Evolutionary conservation across 2,329 filamentous ascomycete genomes (phyloP).

Genomic region (Cladosporium sp.): DNA sequence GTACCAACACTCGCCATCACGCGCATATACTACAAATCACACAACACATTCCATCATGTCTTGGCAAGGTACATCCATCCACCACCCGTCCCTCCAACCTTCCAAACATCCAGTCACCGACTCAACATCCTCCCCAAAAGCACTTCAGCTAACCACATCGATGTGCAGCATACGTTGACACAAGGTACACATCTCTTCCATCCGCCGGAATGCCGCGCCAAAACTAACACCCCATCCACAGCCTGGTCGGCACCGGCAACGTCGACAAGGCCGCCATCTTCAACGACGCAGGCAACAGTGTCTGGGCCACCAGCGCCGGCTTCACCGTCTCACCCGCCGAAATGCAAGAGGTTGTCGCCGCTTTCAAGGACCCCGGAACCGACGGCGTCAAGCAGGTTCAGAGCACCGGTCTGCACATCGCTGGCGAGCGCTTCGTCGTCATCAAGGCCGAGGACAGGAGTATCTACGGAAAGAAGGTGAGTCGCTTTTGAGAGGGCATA

Average conservation of each 20-base stretch:
- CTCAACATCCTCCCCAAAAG: conserved; percentile 1
- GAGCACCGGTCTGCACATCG: conserved; percentile 69
- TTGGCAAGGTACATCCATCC: conserved; percentile 61
- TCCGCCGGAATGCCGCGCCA: background rate
- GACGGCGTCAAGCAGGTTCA: conserved; percentile 62
- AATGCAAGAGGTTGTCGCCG: conserved; percentile 51
- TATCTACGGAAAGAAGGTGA: conserved; percentile 82
- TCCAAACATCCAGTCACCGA: conserved; percentile 10
- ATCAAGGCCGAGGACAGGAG: conserved; percentile 71
- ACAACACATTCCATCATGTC: conserved; percentile 52
- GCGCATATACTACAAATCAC: background rate
- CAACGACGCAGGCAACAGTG: conserved; percentile 72
- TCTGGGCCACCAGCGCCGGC: conserved; percentile 67
- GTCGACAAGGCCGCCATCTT: conserved; percentile 83
- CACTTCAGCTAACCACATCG: conserved; percentile 13
- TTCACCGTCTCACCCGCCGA: conserved; percentile 68
- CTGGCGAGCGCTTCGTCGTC: conserved; percentile 72
- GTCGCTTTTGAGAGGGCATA: conserved; percentile 19
- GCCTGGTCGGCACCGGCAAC: conserved; percentile 74
- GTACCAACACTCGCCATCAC: background rate
- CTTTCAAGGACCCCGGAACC: conserved; percentile 49
- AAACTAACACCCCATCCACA: conserved; percentile 36
- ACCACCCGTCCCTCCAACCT: conserved; percentile 13
- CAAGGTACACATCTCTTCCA: conserved; percentile 45
- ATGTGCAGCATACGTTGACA: conserved; percentile 56